Evolutionary conservation across 768 basidiomycete genomes (phyloP).

Genomic region (Tulasnella sp.): DNA sequence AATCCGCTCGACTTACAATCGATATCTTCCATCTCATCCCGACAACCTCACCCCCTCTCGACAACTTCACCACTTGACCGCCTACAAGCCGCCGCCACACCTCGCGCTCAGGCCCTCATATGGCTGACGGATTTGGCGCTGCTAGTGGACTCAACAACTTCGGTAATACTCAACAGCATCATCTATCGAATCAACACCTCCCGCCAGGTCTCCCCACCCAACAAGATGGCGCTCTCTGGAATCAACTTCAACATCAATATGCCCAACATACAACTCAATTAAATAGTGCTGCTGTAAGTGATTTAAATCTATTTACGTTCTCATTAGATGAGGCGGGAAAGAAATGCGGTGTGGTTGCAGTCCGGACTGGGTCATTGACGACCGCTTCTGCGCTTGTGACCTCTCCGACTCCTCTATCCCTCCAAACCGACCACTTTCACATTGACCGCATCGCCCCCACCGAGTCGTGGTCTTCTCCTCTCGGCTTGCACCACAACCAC

Average conservation of each 20-base stretch:
- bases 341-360: neutral
- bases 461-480: no score
- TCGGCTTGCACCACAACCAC: no score
- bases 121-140: neutral
- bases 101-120: neutral
- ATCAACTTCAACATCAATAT: constrained; percentile 2
- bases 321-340: neutral
- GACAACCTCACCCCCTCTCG: neutral
- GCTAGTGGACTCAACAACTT: constrained; percentile 3
- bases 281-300: constrained; percentile 5
- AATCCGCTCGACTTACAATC: no score
- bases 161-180: neutral
- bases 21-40: constrained; percentile 2
- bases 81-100: neutral
- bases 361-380: no score
- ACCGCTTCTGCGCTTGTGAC: constrained; percentile 4
- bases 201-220: constrained; percentile 1
- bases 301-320: neutral
- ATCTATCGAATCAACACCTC: neutral
- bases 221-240: constrained; percentile 12
- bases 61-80: neutral
- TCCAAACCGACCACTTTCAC: neutral
- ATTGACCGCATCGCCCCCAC: neutral
- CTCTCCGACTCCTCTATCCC: neutral
- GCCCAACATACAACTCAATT: constrained; percentile 7